Conservation (phyloP, 495 filamentous ascomycete genomes). For the Trichoderma orchidacearum region DNA sequence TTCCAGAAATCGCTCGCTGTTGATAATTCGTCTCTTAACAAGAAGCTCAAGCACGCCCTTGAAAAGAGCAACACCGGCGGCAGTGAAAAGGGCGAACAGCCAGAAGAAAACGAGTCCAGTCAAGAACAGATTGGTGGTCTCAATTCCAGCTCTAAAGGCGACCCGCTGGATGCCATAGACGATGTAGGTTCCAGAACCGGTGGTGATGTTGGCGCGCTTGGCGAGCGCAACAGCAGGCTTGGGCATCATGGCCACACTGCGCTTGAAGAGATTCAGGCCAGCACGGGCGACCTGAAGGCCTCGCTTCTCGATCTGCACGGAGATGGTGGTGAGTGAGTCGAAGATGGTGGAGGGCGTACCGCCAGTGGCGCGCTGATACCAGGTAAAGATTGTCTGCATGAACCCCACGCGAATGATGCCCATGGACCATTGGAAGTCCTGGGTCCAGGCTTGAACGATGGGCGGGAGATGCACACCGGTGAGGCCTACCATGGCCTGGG, state of each 20-base stretch:
- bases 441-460: conserved; percentile 85
- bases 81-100: conserved; percentile 60
- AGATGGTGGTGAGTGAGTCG: conserved; percentile 56
- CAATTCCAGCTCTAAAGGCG: conserved; percentile 72
- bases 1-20: conserved; percentile 78
- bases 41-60: conserved; percentile 64
- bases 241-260: conserved; percentile 35
- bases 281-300: conserved; percentile 21
- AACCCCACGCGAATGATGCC: conserved; percentile 85
- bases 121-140: conserved; percentile 87
- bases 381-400: conserved; percentile 77
- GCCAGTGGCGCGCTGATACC: conserved; percentile 93
- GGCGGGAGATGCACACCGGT: conserved; percentile 75
- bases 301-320: conserved; percentile 75
- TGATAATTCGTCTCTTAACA: conserved; percentile 63
- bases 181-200: conserved; percentile 40
- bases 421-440: conserved; percentile 98
- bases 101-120: conserved; percentile 86
- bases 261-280: conserved; percentile 25
- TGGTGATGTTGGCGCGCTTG: conserved; percentile 32
- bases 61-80: conserved; percentile 61
- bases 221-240: conserved; percentile 30
- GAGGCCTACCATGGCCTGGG: conserved; percentile 91
- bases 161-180: conserved; percentile 84
- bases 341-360: conserved; percentile 75